Evolutionary conservation across 768 basidiomycete genomes (phyloP).

Genomic region (Phlebiopsis flavidoalba): DNA sequence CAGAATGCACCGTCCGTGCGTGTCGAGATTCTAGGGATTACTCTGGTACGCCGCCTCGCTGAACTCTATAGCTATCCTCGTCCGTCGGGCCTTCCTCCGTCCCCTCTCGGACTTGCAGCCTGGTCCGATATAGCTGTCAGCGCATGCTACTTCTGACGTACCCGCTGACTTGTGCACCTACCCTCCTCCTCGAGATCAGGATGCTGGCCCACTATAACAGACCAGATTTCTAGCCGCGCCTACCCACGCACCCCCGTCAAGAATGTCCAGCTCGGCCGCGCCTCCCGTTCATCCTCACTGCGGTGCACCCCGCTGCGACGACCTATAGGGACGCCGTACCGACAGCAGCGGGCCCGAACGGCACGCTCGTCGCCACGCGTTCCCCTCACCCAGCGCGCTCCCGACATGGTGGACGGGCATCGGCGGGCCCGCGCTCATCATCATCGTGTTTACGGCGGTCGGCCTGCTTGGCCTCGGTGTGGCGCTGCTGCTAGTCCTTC

Average conservation of each 20-base stretch:
- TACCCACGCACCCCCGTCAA: not conserved
- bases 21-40: not conserved
- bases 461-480: not conserved
- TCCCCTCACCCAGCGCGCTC: not conserved
- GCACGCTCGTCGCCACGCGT: not conserved
- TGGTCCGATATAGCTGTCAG: not conserved
- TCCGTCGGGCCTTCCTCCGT: not conserved
- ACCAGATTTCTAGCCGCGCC: not conserved
- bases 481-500: not conserved
- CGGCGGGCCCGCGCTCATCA: conserved; percentile 3
- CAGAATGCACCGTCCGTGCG: not conserved
- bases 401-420: not conserved
- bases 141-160: no score
- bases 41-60: not conserved
- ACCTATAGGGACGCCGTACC: not conserved
- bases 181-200: not conserved
- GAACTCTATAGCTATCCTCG: not conserved
- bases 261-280: not conserved
- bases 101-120: not conserved
- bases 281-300: not conserved
- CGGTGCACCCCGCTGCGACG: not conserved
- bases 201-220: not conserved
- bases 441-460: conserved; percentile 5
- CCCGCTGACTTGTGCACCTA: no score
- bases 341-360: not conserved